Percentiles rank a stretch among this genome's conserved stretches.
Evolutionary conservation across 2,329 filamentous ascomycete species (phyloP).

Genomic region (Scorias spongiosa): DNA sequence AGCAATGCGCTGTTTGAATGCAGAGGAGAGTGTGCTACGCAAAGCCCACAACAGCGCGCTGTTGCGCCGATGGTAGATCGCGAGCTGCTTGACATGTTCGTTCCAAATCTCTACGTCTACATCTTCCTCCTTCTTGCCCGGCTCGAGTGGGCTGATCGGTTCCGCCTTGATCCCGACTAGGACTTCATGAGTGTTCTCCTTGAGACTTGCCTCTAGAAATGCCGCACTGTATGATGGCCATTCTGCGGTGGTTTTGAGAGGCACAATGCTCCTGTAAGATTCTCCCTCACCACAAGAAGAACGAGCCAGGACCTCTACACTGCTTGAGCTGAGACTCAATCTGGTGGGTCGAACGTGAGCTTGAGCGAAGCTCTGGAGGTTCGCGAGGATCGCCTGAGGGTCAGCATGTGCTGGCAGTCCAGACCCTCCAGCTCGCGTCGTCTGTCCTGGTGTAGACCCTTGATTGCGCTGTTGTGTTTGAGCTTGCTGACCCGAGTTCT

Average conservation of each 20-base stretch:
- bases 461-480: neutral
- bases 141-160: conserved; percentile 8
- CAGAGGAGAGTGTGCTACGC: conserved; percentile 10
- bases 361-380: conserved; percentile 12
- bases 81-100: conserved; percentile 19
- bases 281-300: conserved; percentile 17
- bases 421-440: neutral
- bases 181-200: conserved; percentile 18
- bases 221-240: conserved; percentile 15
- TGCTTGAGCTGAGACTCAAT: conserved; percentile 13
- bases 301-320: conserved; percentile 16
- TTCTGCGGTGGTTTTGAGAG: conserved; percentile 8
- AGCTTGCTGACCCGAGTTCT: neutral
- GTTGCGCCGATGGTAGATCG: conserved; percentile 19
- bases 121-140: conserved; percentile 5
- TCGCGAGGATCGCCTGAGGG: conserved; percentile 7
- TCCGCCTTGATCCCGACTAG: conserved; percentile 15
- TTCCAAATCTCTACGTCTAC: conserved; percentile 17
- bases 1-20: conserved; percentile 13
- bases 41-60: conserved; percentile 12
- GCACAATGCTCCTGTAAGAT: conserved; percentile 11
- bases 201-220: conserved; percentile 14
- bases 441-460: neutral
- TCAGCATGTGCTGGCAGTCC: neutral
- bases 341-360: conserved; percentile 13